Evolutionary conservation across 2,329 filamentous ascomycete species (phyloP).

Genomic region (Colletotrichum lindemuthianum): DNA sequence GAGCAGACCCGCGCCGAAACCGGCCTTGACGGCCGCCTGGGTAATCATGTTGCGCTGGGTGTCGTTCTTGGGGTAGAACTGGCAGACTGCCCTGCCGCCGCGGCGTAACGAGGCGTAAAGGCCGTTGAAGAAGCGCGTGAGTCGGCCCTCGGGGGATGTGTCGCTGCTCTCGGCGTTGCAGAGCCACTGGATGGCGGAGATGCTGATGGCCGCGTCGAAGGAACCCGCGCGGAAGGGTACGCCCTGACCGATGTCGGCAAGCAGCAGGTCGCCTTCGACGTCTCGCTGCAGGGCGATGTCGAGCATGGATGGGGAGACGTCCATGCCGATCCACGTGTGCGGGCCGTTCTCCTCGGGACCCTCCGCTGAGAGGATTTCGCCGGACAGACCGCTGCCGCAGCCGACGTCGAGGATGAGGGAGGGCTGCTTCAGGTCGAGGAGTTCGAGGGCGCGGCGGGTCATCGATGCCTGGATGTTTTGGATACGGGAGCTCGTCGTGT

Average conservation of each 20-base stretch:
- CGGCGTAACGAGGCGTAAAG: conserved; percentile 85
- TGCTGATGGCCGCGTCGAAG: conserved; percentile 95
- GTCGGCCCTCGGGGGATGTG: conserved; percentile 79
- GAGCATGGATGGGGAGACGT: conserved; percentile 96
- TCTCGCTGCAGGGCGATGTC: conserved; percentile 91
- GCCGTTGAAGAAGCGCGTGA: conserved; percentile 91
- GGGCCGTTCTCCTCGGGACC: conserved; percentile 78
- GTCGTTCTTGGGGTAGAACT: conserved; percentile 98
- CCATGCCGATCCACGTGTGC: conserved; percentile 97
- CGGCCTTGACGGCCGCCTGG: conserved; percentile 87
- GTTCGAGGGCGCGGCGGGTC: conserved; percentile 91
- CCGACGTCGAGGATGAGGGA: conserved; percentile 96
- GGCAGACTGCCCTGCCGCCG: conserved; percentile 90
- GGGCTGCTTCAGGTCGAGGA: conserved; percentile 81
- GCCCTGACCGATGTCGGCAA: conserved; percentile 95
- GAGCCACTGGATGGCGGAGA: conserved; percentile 97
- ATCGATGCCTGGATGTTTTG: conserved; percentile 94
- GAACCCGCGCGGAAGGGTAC: conserved; percentile 91
- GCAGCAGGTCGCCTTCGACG: conserved; percentile 91
- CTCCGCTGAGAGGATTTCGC: conserved; percentile 87
- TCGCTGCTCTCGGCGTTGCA: conserved; percentile 94
- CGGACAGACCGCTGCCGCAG: conserved; percentile 92
- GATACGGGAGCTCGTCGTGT: conserved; percentile 95
- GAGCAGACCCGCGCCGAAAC: conserved; percentile 92
- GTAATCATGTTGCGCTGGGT: conserved; percentile 92